Evolutionary conservation across 192 early-diverging fungal genomes (phyloP), one percentile per base, ranked within the genome.

Genomic region (Backusella parvicylindrica): DNA sequence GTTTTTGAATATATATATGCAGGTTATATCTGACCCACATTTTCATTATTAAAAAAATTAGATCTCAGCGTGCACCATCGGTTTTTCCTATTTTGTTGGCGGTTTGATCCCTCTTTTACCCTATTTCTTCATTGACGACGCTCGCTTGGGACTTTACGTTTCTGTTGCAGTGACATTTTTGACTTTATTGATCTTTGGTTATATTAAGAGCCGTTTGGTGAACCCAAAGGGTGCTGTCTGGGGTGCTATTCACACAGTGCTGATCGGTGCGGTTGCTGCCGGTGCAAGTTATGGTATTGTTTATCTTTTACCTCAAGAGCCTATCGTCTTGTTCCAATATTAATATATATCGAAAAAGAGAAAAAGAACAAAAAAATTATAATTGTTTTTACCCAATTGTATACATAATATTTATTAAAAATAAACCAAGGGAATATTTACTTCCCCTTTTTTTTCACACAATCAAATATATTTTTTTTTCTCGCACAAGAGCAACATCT

Each of bases 91-190:
- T 80, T 85, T 91, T 70, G 23, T 88, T 15, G 91, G 91, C 30
- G 91, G 91, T 37, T 70, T 90, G 23, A 83, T 92, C n/a, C 91
- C 91, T 4, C 70, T 92, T 37, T 11, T 89, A 18, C 91, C 91
- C 0, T 92, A 92, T 78, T 68, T 87, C 6, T 82, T 86, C 15
- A 38, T 89, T 30, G 60, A 80, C 12, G 43, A 81, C 32, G 77
- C 86, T 9, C 26, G 13, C 13, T 38, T 50, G 0, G 91, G 87
- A 13, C 74, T 91, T 40, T 75, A 68, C 32, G 72, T 86, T 6
- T 91, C 89, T n/a, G 82, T 86, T 28, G 82, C 74, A 33, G 72
- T 85, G 2, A 92, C 91, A 0, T 60, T 84, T 12, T 36, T 89
- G 3, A 83, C 83, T 18, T 69, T 92, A 50, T 64, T 92, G 66